Conservation (phyloP, 257 asterid species). For the Fraxinus cuspidata region DNA sequence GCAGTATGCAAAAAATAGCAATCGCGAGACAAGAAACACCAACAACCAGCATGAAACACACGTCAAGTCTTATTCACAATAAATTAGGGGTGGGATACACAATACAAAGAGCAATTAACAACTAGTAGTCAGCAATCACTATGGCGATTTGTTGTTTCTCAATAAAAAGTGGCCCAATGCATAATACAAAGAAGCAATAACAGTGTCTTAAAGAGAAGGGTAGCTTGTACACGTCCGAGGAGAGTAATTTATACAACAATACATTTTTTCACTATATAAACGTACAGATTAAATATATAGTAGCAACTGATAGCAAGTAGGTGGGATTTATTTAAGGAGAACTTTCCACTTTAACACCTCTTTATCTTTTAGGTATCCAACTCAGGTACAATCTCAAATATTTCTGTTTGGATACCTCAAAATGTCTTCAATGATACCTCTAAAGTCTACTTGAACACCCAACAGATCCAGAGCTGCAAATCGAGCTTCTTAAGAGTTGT, state of each 20-base stretch:
- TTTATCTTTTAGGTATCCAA: conserved; percentile 25
- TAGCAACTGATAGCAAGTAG: conserved; percentile 34
- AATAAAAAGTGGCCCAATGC: background rate
- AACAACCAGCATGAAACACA: background rate
- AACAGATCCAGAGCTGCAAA: conserved; percentile 24
- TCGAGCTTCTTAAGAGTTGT: conserved; percentile 30
- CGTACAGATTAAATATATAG: conserved; percentile 25
- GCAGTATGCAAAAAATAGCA: background rate
- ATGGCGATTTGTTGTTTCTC: background rate
- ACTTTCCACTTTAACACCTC: conserved; percentile 24
- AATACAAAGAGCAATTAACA: background rate
- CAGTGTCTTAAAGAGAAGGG: background rate
- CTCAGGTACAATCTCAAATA: conserved; percentile 21
- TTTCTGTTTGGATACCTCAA: conserved; percentile 20
- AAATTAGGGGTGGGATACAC: background rate
- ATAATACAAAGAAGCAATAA: background rate
- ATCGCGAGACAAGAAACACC: background rate
- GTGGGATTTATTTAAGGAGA: conserved; percentile 15
- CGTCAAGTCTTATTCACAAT: background rate
- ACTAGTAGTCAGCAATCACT: background rate
- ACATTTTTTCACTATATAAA: conserved; percentile 26
- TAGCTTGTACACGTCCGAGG: conserved; percentile 2
- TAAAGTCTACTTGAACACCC: conserved; percentile 28
- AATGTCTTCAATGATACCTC: conserved; percentile 27
- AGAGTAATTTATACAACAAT: conserved; percentile 28